phyloP scores from a whole-genome alignment of 78 protist species.

The Planoprotostelium fungivorum region DNA sequence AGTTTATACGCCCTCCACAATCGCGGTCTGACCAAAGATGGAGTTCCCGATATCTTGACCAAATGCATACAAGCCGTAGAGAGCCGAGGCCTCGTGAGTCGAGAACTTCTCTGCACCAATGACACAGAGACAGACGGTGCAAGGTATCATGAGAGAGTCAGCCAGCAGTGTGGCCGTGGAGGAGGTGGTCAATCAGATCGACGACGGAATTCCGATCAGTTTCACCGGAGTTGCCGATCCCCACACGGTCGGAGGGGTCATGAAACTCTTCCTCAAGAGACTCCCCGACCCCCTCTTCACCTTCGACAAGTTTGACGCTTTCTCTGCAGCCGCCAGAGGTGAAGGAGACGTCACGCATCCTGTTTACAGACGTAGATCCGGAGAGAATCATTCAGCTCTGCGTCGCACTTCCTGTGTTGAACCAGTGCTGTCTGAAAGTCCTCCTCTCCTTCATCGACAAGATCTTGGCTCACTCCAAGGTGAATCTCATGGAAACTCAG shows the following conservation, averaged over 20 bases:
- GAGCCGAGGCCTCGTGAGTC: background rate
- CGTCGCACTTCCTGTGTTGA: background rate
- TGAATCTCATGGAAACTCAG: slow-evolving; percentile 12
- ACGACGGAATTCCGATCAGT: background rate
- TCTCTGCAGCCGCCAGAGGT: slow-evolving; percentile 10
- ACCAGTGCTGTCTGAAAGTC: background rate
- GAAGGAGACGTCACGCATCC: background rate
- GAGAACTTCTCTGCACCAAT: background rate
- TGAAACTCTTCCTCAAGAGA: slow-evolving; percentile 62
- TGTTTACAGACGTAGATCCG: background rate
- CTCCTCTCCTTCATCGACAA: background rate
- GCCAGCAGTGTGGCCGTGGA: background rate
- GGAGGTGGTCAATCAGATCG: background rate
- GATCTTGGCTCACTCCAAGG: background rate
- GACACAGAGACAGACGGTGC: too few relatives aligned
- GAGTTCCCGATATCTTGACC: background rate
- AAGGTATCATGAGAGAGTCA: background rate
- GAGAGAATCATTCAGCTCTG: background rate
- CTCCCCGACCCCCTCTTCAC: slow-evolving; percentile 72
- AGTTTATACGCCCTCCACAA: background rate
- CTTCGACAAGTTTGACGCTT: slow-evolving; percentile 47
- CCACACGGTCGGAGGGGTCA: slow-evolving; percentile 41
- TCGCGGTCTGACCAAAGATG: background rate
- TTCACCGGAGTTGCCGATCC: slow-evolving; percentile 16
- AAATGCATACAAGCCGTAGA: background rate